Base-by-base conservation (phyloP, 2,329 filamentous ascomycete species). In the Paraphoma sp. region DNA sequence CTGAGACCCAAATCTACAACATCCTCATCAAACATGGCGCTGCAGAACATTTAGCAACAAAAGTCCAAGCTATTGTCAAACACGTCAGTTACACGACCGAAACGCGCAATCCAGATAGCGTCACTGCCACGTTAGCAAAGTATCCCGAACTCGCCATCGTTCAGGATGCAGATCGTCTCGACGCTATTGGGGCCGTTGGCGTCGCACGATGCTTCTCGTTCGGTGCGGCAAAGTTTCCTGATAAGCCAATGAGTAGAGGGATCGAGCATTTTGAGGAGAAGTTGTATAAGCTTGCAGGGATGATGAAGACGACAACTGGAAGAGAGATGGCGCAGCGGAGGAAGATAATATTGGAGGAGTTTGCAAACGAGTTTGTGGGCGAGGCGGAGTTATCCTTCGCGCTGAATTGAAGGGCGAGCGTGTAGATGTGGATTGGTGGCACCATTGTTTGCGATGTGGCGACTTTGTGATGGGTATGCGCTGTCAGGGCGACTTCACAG, bases 111-210 rank as follows among this genome's bases (percentile, higher is more conserved):
- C 88, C 89, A 1, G 78, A 76, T 6, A 77, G 79, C 11, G 87
- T 92, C 8, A 76, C 76, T n/a, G 76, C 79, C 1, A 80, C 93
- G n/a, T 80, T 96, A n/a, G 73, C 72, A 6, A 70, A 78, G 30
- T 81, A 90, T 38, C 91, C 91, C 1, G 92, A 95, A 75, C 80
- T 95, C 33, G 93, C 87, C 0, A 86, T 96, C 46, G 92, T 97
- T 31, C 93, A 97, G 78, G 94, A 97, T 76, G 93, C 93, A 4
- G 94, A 97, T 79, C 84, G 93, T 6, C 81, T 98, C n/a, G 94
- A 98, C 78, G 91, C 93, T 4, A 88, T 97, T 48, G 94, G 93
- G 1, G 92, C 91, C 0, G 86, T 97, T 30, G 94, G 94, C 0
- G 88, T 97, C 54, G 93, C 86, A 2, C 82, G 94, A 43, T 86